Evolutionary conservation across 1,139 yeast genomes (phyloP).

Genomic region (Lodderomyces oxycetoniae): DNA sequence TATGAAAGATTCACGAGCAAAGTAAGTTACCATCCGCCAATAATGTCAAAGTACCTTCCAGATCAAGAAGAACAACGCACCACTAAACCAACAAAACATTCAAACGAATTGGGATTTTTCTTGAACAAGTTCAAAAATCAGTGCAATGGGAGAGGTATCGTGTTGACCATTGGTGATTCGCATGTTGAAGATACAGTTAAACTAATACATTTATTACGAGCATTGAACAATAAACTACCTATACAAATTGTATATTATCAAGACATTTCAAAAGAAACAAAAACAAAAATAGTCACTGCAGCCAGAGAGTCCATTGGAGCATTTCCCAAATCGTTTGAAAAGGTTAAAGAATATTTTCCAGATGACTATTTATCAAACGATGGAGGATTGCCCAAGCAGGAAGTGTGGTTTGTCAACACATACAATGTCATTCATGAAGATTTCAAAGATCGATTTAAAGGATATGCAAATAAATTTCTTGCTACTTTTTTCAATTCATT

Average conservation of each 20-base stretch:
- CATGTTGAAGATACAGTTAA: slow-evolving; percentile 27
- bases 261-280: slow-evolving; percentile 21
- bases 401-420: slow-evolving; percentile 44
- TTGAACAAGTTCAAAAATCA: slow-evolving; percentile 19
- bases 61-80: slow-evolving; percentile 13
- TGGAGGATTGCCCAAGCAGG: slow-evolving; percentile 35
- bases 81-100: slow-evolving; percentile 1
- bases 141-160: slow-evolving; percentile 35
- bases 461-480: slow-evolving; percentile 46
- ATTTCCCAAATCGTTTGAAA: slow-evolving; percentile 22
- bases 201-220: slow-evolving; percentile 27
- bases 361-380: slow-evolving; percentile 19
- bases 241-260: slow-evolving; percentile 31
- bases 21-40: slow-evolving; percentile 32
- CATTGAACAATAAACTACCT: slow-evolving; percentile 30
- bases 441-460: slow-evolving; percentile 28
- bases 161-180: slow-evolving; percentile 30
- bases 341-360: slow-evolving; percentile 22
- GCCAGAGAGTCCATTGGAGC: slow-evolving; percentile 21
- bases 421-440: slow-evolving; percentile 23
- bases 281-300: slow-evolving; percentile 21
- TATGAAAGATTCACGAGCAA: slow-evolving; percentile 47
- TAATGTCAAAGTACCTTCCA: slow-evolving; percentile 21
- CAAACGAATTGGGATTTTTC: slow-evolving; percentile 17
- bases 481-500: slow-evolving; percentile 50